phyloP scores from a whole-genome alignment of 257 asterid species.

The Galeopsis tetrahit region DNA sequence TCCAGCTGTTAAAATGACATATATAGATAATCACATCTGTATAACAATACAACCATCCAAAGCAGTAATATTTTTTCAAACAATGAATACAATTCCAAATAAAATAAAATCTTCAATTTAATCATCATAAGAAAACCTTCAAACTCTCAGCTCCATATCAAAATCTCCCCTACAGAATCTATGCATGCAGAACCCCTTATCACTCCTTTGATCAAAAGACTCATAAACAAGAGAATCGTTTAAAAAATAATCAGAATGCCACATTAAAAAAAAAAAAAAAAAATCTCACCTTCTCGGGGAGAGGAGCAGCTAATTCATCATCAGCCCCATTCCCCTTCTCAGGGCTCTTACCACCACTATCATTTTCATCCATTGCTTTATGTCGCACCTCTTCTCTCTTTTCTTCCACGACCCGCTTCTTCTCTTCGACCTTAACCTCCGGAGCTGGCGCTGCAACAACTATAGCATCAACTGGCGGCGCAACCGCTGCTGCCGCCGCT shows the following conservation, averaged over 20 bases:
- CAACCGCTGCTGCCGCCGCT: constrained; percentile 51
- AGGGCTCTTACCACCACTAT: constrained; percentile 56
- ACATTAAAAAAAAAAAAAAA: not conserved
- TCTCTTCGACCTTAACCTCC: constrained; percentile 45
- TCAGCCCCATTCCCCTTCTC: constrained; percentile 62
- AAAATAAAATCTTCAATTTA: constrained; percentile 21
- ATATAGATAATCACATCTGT: not conserved
- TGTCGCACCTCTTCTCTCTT: constrained; percentile 48
- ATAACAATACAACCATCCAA: constrained; percentile 4
- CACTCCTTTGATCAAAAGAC: constrained; percentile 18
- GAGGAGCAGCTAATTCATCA: constrained; percentile 63
- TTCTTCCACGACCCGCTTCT: constrained; percentile 40
- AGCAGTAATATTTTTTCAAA: constrained; percentile 9
- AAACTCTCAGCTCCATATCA: constrained; percentile 21
- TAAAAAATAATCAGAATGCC: constrained; percentile 2
- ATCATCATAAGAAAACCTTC: constrained; percentile 29
- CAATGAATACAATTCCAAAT: constrained; percentile 1
- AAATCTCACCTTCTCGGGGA: constrained; percentile 67
- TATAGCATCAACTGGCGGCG: constrained; percentile 49
- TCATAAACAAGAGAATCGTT: constrained; percentile 15
- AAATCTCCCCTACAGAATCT: constrained; percentile 27
- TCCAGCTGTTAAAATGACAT: not conserved
- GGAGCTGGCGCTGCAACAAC: constrained; percentile 46
- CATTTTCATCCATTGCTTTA: constrained; percentile 59
- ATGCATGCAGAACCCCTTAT: constrained; percentile 24